phyloP scores from a whole-genome alignment of 2,329 filamentous ascomycete species.

The Aspergillus costaricaensis region DNA sequence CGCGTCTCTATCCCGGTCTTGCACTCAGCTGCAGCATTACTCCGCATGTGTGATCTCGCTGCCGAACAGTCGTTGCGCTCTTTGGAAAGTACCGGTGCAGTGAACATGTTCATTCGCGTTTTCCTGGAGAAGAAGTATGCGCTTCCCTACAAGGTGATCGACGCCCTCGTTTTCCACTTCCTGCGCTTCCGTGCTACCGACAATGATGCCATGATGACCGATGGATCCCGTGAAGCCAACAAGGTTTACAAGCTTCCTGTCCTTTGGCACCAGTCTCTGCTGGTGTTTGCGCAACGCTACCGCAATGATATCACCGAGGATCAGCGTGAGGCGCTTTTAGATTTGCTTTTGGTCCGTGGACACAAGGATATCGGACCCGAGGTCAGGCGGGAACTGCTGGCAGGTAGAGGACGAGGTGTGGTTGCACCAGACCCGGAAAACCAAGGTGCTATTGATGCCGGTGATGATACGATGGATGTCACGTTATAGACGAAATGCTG shows the following conservation, averaged over 20 bases:
- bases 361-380: constrained; percentile 90
- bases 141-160: constrained; percentile 89
- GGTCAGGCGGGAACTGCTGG: constrained; percentile 82
- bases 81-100: constrained; percentile 84
- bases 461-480: constrained; percentile 90
- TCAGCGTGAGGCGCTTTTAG: constrained; percentile 85
- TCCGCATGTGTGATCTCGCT: constrained; percentile 90
- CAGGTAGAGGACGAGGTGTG: constrained; percentile 82
- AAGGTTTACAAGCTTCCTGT: constrained; percentile 73
- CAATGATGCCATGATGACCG: constrained; percentile 56
- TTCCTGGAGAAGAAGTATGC: constrained; percentile 97
- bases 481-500: constrained; percentile 38
- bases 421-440: constrained; percentile 50
- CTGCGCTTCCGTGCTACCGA: constrained; percentile 76
- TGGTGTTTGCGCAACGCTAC: constrained; percentile 92
- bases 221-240: constrained; percentile 50
- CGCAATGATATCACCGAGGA: constrained; percentile 96
- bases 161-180: constrained; percentile 95
- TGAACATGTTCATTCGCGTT: constrained; percentile 92
- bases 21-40: constrained; percentile 87
- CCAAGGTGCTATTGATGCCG: constrained; percentile 64
- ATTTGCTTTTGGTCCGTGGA: constrained; percentile 79
- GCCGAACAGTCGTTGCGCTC: constrained; percentile 78
- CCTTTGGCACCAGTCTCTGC: constrained; percentile 91
- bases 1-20: constrained; percentile 86